Conservation (phyloP, 2,329 filamentous ascomycete genomes). For the Stagonosporopsis chrysanthemi region DNA sequence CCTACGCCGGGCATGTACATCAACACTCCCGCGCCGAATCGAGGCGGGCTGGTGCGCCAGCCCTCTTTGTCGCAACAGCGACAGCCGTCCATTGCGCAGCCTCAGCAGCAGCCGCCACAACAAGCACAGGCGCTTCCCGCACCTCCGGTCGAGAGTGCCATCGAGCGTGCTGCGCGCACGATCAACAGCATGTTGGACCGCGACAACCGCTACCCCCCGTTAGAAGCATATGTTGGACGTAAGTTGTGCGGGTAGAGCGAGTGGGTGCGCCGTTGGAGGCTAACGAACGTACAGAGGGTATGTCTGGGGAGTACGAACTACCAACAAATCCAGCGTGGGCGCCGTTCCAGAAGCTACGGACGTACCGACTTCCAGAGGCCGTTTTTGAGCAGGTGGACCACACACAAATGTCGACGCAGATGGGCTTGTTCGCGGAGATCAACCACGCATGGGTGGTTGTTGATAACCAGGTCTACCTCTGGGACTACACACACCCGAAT, state of each 20-base stretch:
- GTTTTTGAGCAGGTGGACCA: conserved; percentile 93
- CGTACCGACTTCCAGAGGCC: conserved; percentile 88
- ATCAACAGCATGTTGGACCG: conserved; percentile 80
- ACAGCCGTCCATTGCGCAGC: conserved; percentile 36
- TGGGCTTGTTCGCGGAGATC: conserved; percentile 94
- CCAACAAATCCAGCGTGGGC: conserved; percentile 74
- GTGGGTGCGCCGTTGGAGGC: conserved; percentile 18
- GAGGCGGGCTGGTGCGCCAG: conserved; percentile 38
- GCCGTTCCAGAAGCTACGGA: conserved; percentile 86
- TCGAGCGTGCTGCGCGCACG: conserved; percentile 81
- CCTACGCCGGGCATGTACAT: conserved; percentile 78
- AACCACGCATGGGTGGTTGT: conserved; percentile 96
- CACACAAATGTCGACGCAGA: conserved; percentile 85
- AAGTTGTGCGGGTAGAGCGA: conserved; percentile 50
- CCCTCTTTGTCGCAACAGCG: conserved; percentile 32
- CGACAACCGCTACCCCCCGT: conserved; percentile 83
- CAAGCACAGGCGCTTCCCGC: conserved; percentile 33
- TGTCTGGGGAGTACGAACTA: conserved; percentile 90
- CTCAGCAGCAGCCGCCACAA: conserved; percentile 31
- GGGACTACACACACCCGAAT: conserved; percentile 95
- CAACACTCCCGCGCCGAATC: conserved; percentile 70
- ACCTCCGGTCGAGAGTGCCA: conserved; percentile 59
- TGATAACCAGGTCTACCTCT: conserved; percentile 94
- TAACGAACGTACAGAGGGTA: conserved; percentile 70
- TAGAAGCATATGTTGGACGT: conserved; percentile 91